Base-by-base conservation (phyloP, 805 yeast genomes). In the Myxozyma melibiosi region DNA sequence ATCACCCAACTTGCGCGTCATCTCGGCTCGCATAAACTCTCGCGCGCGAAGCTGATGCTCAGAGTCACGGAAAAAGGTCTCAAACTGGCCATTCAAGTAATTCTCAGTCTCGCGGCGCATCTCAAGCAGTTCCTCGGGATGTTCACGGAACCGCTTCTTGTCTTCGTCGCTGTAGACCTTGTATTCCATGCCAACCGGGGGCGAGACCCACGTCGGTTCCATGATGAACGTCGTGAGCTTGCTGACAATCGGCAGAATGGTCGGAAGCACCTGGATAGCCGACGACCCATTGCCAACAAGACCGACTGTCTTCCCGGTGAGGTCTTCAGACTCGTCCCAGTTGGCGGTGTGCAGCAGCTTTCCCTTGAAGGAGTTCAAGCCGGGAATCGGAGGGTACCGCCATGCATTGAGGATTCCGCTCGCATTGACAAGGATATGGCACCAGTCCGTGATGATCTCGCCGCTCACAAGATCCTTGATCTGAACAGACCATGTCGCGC, bases 261-360 rank as follows among this genome's bases (percentile, higher is more conserved):
- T 55, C 9, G 71, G 71, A 25, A 68, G 55, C 13, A 68, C 53
- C 59, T 71, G 73, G 14, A 70, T 63, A 3, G 73, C 76, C 14
- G 72, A 67, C 3, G 76, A 63, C 9, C 74, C 72, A 41, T 61
- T 66, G 2, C 78, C 76, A 14, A 73, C 61, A 1, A 73, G 63
- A 13, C 69, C 69, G 2, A 70, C 64, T 7, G 57, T 55, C 54
- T 73, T 70, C 34, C 62, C 67, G 60, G 63, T n/a, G 59, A 55
- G 37, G 6, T 22, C 18, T 6, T 40, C 18, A 7, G 59, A 61
- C n/a, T 58, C 59, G 38, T 73, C 67, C 71, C 73, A 72, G 22
- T 61, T 61, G 30, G 72, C 66, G 4, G 71, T 66, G 52, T 72
- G 76, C 22, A 71, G 42, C 14, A 67, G 46, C 7, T 63, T 51